Percentiles rank a stretch among this genome's conserved stretches.
Evolutionary conservation across 176 grass and related monocot genomes (phyloP).

Genomic region (Areca catechu): DNA sequence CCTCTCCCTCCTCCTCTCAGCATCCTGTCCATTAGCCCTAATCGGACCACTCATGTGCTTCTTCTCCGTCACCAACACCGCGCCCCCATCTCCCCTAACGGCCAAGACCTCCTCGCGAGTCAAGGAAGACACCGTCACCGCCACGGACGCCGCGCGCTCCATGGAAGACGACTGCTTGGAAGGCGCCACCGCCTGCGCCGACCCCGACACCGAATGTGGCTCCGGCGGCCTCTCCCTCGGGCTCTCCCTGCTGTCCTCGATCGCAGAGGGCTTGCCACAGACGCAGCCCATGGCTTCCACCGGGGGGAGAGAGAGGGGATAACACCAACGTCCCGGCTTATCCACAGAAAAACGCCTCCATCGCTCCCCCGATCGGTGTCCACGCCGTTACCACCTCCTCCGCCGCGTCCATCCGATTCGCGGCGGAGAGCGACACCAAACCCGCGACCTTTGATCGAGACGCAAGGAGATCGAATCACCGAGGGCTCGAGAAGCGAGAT

Average conservation of each 20-base stretch:
- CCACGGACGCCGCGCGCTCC: not conserved
- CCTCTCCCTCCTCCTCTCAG: constrained; percentile 36
- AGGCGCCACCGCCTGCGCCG: not conserved
- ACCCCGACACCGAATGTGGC: not conserved
- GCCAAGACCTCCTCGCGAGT: constrained; percentile 24
- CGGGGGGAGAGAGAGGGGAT: not conserved
- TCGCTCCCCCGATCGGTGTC: constrained; percentile 9
- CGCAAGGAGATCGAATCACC: no score
- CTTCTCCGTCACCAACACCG: constrained; percentile 36
- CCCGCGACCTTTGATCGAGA: no score
- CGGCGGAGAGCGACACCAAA: no score
- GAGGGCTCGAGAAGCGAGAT: no score
- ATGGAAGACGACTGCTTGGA: constrained; percentile 21
- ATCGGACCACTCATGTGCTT: constrained; percentile 13
- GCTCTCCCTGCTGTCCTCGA: constrained; percentile 32
- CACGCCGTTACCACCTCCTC: not conserved
- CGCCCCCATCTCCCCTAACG: not conserved
- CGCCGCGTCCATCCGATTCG: no score
- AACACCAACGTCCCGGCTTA: no score
- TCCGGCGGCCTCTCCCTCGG: not conserved
- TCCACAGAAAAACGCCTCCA: no score
- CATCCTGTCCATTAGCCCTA: constrained; percentile 13
- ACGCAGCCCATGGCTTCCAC: constrained; percentile 49
- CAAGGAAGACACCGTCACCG: constrained; percentile 6
- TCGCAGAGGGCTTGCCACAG: constrained; percentile 39